Base-by-base conservation (phyloP, 1,139 yeast species). In the Pichia sp. region DNA sequence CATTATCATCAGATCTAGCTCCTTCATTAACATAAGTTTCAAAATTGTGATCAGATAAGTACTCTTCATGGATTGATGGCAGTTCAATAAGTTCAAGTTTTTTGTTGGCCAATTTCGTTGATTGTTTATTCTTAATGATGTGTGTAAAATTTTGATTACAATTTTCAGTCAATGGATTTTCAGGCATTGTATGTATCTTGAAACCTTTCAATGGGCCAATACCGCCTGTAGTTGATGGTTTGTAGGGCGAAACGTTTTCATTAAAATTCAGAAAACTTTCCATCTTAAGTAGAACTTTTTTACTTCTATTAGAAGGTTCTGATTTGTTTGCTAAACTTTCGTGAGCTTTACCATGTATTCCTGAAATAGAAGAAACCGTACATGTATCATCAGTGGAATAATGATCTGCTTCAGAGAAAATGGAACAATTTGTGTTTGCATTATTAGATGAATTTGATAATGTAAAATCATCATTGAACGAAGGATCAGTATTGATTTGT, bases 221-320 rank as follows among this genome's bases (percentile, higher is more conserved):
- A 2, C 47, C 45, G 5, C 12, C 39, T 35, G 32, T 42, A 9
- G 24, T 27, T 22, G 12, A 20, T 5, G 36, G 26, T 18, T 12
- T 44, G n/a, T 32, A 4, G 15, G 30, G 37, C 2, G 16, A 13
- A 4, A 18, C 4, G 4, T 38, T 39, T 25, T 52, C 46, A 5
- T 16, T 23, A n/a, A 58, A 48, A 26, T 57, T 57, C 22, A 60
- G 35, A 32, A 61, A 61, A 42, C 64, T 60, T 50, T 61, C 65
- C 48, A 59, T 61, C 43, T 61, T 61, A 46, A 61, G 13, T 8
- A 61, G 35, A 23, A 47, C 48, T 37, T 49, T 52, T 40, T 51
- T 53, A 12, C 46, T 47, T 8, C 24, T 32, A n/a, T 8, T n/a
- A 7, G 27, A 32, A 2, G 6, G 15, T 3, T 18, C 32, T 12